Conservation (phyloP, 306 rosid species). For the Cucumis sativus region Cucumber_9930_V3 NC_026658.2:19332001-19332500, state of each 20-base stretch:
- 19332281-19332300: not conserved
- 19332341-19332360: conserved; percentile 97
- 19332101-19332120: too few species aligned
- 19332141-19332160: not conserved
- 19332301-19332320: conserved; percentile 16
- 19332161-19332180: not conserved
- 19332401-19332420: conserved; percentile 89
- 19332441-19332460: not conserved
- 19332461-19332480: not conserved
- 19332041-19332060: too few species aligned
- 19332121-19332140: not conserved
- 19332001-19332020: too few species aligned
- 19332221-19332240: not conserved
- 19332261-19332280: conserved; percentile 1
- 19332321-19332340: conserved; percentile 99
- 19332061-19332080: too few species aligned
- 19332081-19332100: too few species aligned
- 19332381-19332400: conserved; percentile 93
- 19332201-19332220: not conserved
- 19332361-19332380: conserved; percentile 98
- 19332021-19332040: too few species aligned
- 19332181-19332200: not conserved
- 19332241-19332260: not conserved
- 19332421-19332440: conserved; percentile 98
- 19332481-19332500: not conserved